Percentiles rank a stretch among this genome's conserved stretches.
Evolutionary conservation across 2,329 filamentous ascomycete species (phyloP).

Genomic region (Trichoderma simmonsii): DNA sequence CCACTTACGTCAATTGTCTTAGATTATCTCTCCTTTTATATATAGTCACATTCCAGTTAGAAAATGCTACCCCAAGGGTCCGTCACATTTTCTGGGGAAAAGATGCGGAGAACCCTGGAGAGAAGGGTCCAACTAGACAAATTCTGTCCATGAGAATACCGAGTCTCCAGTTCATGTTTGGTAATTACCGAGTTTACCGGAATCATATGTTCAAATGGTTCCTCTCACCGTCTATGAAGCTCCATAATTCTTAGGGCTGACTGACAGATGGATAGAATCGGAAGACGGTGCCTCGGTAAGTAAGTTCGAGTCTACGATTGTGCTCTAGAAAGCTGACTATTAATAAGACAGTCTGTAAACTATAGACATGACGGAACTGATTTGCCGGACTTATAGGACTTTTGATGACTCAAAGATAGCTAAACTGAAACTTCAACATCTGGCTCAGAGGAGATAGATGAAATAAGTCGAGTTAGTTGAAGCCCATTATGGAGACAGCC

Average conservation of each 20-base stretch:
- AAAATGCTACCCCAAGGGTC: neutral
- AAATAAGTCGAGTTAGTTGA: neutral
- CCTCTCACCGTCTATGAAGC: neutral
- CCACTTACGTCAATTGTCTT: constrained; percentile 8
- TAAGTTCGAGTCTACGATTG: neutral
- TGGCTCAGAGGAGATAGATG: neutral
- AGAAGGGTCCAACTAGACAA: too few species aligned
- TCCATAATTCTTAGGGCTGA: neutral
- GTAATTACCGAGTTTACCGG: neutral
- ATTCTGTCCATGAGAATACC: neutral
- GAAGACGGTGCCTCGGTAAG: neutral
- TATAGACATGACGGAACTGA: neutral
- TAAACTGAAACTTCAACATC: neutral
- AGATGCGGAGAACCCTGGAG: neutral
- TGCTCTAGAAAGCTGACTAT: neutral
- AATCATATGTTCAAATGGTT: neutral
- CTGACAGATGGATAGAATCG: neutral
- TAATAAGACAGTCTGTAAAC: neutral
- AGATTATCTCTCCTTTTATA: neutral
- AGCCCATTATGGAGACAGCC: neutral
- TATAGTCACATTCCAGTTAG: neutral
- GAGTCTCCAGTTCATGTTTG: neutral
- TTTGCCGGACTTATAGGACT: neutral
- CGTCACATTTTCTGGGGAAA: neutral
- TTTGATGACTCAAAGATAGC: neutral